These are phyloP conservation scores for Wallemia mellicola DNA, from an alignment of 1,284 basidiomycete species.

Conservation along the genomic window DNA sequence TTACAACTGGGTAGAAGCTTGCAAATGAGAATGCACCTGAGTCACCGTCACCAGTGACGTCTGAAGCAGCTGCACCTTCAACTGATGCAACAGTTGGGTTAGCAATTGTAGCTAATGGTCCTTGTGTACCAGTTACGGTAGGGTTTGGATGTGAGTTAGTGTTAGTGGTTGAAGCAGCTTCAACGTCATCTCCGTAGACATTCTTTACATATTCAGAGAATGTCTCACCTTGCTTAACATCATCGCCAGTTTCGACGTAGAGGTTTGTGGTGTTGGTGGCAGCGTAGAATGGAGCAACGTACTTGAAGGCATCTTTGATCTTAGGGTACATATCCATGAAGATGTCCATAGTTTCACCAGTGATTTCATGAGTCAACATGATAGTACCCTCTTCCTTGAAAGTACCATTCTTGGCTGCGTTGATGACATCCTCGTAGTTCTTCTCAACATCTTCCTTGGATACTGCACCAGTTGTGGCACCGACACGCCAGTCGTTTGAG, in stretches of 20 bases:
- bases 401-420: slow-evolving; percentile 14
- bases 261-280: background rate
- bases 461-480: slow-evolving; percentile 12
- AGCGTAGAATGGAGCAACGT: background rate
- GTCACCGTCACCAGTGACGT: background rate
- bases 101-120: background rate
- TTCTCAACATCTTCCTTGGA: slow-evolving; percentile 14
- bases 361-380: slow-evolving; percentile 20
- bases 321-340: slow-evolving; percentile 12
- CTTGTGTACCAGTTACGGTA: background rate
- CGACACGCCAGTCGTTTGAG: slow-evolving; percentile 18
- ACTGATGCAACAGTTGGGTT: background rate
- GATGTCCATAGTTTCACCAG: slow-evolving; percentile 17
- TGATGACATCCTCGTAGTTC: slow-evolving; percentile 20
- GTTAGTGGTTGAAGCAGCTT: background rate
- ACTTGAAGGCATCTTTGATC: slow-evolving; percentile 8
- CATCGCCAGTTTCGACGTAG: background rate
- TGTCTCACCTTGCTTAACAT: background rate
- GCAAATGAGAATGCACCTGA: background rate
- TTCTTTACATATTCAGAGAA: background rate
- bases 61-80: background rate
- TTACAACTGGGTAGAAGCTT: background rate
- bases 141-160: background rate
- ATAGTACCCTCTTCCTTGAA: slow-evolving; percentile 16
- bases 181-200: background rate